Base-by-base conservation (phyloP, 1,139 yeast species). In the Dujonia santamariae region DNA sequence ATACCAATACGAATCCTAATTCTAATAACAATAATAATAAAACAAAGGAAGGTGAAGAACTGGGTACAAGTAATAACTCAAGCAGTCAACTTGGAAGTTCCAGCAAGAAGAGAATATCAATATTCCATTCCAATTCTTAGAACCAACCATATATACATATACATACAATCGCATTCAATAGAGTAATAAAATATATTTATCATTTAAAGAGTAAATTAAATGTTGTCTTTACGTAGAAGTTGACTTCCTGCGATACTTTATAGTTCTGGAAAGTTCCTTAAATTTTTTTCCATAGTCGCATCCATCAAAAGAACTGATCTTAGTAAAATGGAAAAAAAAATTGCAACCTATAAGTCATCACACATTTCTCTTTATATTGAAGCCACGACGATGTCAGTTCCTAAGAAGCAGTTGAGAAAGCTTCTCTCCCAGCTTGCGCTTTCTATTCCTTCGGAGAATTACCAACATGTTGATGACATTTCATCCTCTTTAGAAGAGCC, bases 371-470 rank as follows among this genome's bases (percentile, higher is more conserved):
- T n/a, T 26, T 26, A 31, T 21, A 30, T 28, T 19, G 15, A 24
- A 31, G 13, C 7, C 15, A n/a, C 11, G 7, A 23, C 11, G 14
- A 23, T 23, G 26, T 12, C 7, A 22, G 25, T 4, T 20, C 25
- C 27, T 13, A 28, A 23, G 22, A 26, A 19, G 27, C 12, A 14
- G 9, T 33, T 52, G 8, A 44, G 53, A 33, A 48, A 38, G 19
- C 43, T 46, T 25, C 48, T 58, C 31, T 42, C 59, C 12, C 61
- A 54, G 51, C 43, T 58, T 21, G 44, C 54, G 29, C 48, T 59
- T 34, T 48, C 53, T 8, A 34, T 58, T n/a, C 57, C 62, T 3
- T 37, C 35, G 7, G 56, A 56, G 24, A 49, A 45, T 33, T 46
- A 48, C 17, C 15, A 11, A 14, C n/a, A 21, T n/a, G 16, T 33